phyloP scores from a whole-genome alignment of 371 early-diverging fungal genomes.

The Circinella minor region DNA sequence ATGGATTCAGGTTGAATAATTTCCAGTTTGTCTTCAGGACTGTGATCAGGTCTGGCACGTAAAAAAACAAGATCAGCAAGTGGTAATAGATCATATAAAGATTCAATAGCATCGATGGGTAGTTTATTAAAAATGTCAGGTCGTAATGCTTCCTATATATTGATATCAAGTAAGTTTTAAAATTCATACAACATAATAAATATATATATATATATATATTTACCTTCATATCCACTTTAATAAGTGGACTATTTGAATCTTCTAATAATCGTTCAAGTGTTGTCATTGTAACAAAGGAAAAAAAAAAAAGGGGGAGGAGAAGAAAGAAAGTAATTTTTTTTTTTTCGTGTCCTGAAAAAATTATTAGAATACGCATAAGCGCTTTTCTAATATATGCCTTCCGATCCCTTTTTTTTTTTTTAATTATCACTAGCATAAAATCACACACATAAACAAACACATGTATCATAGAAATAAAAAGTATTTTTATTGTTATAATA shows the following conservation, averaged over 20 bases:
- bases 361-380: too few species aligned
- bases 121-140: background rate
- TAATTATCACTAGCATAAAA: too few species aligned
- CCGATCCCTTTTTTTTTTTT: too few species aligned
- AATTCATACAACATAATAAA: background rate
- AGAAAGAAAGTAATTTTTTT: background rate
- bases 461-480: background rate
- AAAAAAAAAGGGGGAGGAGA: too few species aligned
- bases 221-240: background rate
- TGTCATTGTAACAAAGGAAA: background rate
- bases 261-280: background rate
- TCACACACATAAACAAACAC: background rate
- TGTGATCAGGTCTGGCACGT: background rate
- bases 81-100: background rate
- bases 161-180: background rate
- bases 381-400: too few species aligned
- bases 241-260: background rate
- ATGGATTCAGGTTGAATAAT: background rate
- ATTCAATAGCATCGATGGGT: background rate
- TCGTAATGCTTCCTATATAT: background rate
- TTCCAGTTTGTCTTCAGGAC: background rate
- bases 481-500: background rate
- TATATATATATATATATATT: background rate
- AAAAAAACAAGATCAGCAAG: background rate
- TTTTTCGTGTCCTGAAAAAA: background rate